Evolutionary conservation across 2,329 filamentous ascomycete species (phyloP).

Genomic region (Penicillium sp.): DNA sequence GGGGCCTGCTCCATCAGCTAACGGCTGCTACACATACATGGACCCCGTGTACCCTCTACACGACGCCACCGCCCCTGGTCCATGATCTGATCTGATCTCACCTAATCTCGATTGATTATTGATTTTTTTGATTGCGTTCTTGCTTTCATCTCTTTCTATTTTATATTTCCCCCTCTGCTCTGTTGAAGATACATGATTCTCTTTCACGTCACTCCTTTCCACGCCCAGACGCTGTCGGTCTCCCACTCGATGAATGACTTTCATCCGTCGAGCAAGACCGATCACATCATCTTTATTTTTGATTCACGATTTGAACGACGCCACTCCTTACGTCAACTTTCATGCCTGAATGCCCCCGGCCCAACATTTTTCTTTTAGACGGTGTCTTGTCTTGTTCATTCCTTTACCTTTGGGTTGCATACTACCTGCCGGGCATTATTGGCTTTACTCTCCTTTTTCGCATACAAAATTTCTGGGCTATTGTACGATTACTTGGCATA

Average conservation of each 20-base stretch:
- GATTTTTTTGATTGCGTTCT: background rate
- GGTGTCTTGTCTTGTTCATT: slow-evolving; percentile 36
- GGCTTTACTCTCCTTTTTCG: slow-evolving; percentile 33
- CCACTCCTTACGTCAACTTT: slow-evolving; percentile 35
- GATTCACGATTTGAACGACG: slow-evolving; percentile 30
- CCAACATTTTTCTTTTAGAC: slow-evolving; percentile 29
- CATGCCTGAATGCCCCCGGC: slow-evolving; percentile 33
- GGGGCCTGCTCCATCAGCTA: slow-evolving; percentile 28
- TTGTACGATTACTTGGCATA: slow-evolving; percentile 39
- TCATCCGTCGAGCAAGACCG: background rate
- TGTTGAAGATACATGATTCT: slow-evolving; percentile 27
- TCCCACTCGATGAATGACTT: background rate
- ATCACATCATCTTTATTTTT: background rate
- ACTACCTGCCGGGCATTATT: slow-evolving; percentile 29
- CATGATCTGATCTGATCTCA: slow-evolving; percentile 17
- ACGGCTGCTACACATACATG: slow-evolving; percentile 34
- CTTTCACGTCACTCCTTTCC: slow-evolving; percentile 29
- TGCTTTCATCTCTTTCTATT: slow-evolving; percentile 17
- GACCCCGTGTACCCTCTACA: slow-evolving; percentile 36
- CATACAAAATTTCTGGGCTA: slow-evolving; percentile 23
- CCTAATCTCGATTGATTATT: slow-evolving; percentile 6
- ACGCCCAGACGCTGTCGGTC: slow-evolving; percentile 20
- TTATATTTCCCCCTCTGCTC: slow-evolving; percentile 24
- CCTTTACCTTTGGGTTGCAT: slow-evolving; percentile 32
- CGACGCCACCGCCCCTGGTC: slow-evolving; percentile 26